These are phyloP conservation scores for Sorghum bicolor DNA, from an alignment of 176 grass and related monocot species.

Conservation along the genomic window DNA sequence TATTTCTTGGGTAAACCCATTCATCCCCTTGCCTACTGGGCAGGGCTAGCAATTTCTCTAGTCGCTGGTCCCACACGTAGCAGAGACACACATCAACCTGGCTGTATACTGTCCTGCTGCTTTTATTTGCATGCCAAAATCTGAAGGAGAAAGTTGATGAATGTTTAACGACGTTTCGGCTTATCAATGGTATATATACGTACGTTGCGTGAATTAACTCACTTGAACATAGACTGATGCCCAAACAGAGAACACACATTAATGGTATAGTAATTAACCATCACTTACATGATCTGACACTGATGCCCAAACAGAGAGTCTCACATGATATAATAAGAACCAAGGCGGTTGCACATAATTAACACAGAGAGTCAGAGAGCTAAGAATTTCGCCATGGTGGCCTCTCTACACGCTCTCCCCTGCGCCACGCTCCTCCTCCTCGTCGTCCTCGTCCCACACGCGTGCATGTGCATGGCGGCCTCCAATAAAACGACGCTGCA, in stretches of 20 bases:
- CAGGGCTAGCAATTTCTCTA: too few relatives aligned
- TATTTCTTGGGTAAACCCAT: too few relatives aligned
- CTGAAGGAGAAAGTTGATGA: too few relatives aligned
- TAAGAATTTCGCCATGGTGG: constrained; percentile 4
- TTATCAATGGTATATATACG: background rate
- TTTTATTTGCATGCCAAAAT: too few relatives aligned
- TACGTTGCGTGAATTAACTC: background rate
- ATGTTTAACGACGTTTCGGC: background rate
- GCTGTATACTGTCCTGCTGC: too few relatives aligned
- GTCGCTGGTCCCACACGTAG: too few relatives aligned
- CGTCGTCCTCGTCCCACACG: background rate
- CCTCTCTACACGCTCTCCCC: background rate
- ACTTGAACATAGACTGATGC: background rate
- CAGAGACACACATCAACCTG: too few relatives aligned
- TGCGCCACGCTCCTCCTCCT: background rate
- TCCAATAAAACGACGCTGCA: background rate
- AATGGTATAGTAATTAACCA: too few relatives aligned
- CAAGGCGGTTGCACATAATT: too few relatives aligned
- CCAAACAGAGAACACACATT: too few relatives aligned
- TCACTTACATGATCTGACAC: background rate
- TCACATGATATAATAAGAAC: too few relatives aligned
- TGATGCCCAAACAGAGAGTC: background rate
- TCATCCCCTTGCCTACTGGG: too few relatives aligned
- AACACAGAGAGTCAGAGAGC: background rate
- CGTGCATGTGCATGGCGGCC: background rate